A percentile compares a stretch with the other conserved stretches of the same genome.
phyloP scores from a whole-genome alignment of 75 land plant species.

The Adiantum capillusveneris region DNA sequence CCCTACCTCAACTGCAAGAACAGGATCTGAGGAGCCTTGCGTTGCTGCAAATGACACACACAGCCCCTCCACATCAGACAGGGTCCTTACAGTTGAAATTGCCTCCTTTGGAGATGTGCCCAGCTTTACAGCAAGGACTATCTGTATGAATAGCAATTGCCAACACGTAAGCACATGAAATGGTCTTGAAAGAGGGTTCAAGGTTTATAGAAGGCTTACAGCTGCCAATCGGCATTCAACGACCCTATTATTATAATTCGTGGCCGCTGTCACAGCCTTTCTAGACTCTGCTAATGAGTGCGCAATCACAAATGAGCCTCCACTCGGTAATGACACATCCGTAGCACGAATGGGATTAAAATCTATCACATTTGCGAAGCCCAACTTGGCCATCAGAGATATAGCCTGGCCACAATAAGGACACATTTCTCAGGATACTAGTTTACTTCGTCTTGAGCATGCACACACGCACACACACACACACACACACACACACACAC shows the following conservation, averaged over 20 bases:
- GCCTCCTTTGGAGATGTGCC: slow-evolving; percentile 78
- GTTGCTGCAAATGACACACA: slow-evolving; percentile 67
- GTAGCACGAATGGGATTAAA: slow-evolving; percentile 88
- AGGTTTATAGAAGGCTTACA: slow-evolving; percentile 42
- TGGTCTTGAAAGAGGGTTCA: too few species aligned
- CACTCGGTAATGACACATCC: slow-evolving; percentile 76
- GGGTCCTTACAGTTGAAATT: slow-evolving; percentile 52
- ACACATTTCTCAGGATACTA: too few species aligned
- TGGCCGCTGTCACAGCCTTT: slow-evolving; percentile 97
- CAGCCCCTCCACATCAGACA: slow-evolving; percentile 90
- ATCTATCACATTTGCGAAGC: slow-evolving; percentile 93
- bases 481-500: not conserved
- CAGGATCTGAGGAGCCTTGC: slow-evolving; percentile 64
- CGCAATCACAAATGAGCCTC: slow-evolving; percentile 90
- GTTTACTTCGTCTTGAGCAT: too few species aligned
- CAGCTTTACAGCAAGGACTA: slow-evolving; percentile 81
- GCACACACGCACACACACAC: too few species aligned
- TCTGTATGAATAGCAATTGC: slow-evolving; percentile 34
- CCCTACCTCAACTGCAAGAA: slow-evolving; percentile 81
- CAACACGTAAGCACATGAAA: too few species aligned
- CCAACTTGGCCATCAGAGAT: slow-evolving; percentile 88
- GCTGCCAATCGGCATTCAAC: slow-evolving; percentile 96
- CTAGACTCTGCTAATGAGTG: slow-evolving; percentile 92
- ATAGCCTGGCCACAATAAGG: too few species aligned
- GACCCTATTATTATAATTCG: slow-evolving; percentile 93